Evolutionary conservation across 1,284 basidiomycete species (phyloP).

Genomic region (Microbotryum intermedium): DNA sequence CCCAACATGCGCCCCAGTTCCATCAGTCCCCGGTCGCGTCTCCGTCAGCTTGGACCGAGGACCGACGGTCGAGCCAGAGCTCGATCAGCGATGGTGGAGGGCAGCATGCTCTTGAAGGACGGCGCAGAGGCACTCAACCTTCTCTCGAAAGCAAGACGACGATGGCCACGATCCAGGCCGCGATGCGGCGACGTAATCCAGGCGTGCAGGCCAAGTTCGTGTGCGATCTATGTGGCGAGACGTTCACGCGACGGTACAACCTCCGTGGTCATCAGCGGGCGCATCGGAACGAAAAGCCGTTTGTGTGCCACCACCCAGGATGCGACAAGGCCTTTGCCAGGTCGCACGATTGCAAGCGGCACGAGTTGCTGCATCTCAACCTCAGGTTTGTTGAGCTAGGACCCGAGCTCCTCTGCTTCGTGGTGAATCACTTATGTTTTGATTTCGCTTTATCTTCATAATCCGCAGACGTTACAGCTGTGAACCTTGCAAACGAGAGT

Average conservation of each 20-base stretch:
- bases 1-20: neutral
- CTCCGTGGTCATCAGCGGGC: constrained; percentile 69
- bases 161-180: constrained; percentile 29
- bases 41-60: neutral
- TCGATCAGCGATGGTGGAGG: neutral
- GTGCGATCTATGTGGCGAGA: constrained; percentile 54
- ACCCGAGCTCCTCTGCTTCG: neutral
- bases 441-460: neutral
- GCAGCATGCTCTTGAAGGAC: neutral
- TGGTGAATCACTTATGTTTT: neutral
- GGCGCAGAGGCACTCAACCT: neutral
- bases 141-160: constrained; percentile 24
- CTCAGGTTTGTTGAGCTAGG: constrained; percentile 42
- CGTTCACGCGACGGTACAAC: constrained; percentile 73
- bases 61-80: neutral
- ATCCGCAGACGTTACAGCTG: neutral
- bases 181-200: constrained; percentile 21
- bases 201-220: constrained; percentile 26
- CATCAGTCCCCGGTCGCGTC: constrained; percentile 1
- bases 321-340: constrained; percentile 75
- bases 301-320: constrained; percentile 74
- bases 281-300: constrained; percentile 75
- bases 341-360: constrained; percentile 73
- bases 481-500: constrained; percentile 27
- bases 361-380: constrained; percentile 68